These are phyloP conservation scores for Trichoderma asperellum DNA, from an alignment of 2,329 filamentous ascomycete species.

Conservation along the genomic window DNA sequence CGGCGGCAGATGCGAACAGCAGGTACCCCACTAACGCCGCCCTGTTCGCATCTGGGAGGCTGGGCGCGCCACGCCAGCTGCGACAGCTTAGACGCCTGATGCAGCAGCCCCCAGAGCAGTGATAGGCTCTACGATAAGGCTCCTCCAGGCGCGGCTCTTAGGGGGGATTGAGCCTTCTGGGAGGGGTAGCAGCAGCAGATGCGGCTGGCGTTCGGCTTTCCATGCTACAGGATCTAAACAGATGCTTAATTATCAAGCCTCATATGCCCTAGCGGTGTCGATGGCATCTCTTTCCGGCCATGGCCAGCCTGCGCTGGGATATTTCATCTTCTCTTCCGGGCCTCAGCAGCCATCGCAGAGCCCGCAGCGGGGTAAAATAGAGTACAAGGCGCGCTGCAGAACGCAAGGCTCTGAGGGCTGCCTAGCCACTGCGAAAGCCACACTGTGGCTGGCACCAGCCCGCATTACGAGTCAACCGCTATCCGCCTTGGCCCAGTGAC, in stretches of 20 bases:
- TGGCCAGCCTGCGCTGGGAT: not conserved
- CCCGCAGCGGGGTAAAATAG: slow-evolving; percentile 22
- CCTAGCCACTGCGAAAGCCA: slow-evolving; percentile 6
- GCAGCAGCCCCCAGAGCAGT: not conserved
- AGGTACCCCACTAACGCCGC: slow-evolving; percentile 29
- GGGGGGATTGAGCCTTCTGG: not conserved
- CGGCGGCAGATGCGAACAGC: slow-evolving; percentile 18
- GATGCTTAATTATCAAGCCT: not conserved
- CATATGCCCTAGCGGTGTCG: not conserved
- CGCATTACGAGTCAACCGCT: not conserved
- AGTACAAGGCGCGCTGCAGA: not conserved
- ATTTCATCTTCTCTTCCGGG: not conserved
- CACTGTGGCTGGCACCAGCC: slow-evolving; percentile 24
- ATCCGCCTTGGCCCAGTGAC: not conserved
- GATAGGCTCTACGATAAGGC: not conserved
- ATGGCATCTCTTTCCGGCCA: not conserved
- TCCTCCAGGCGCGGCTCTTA: not conserved
- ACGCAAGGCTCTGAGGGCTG: not conserved
- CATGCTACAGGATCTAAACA: not conserved
- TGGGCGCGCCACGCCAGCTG: slow-evolving; percentile 1
- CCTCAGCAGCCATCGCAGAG: slow-evolving; percentile 2
- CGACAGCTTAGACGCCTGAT: slow-evolving; percentile 3
- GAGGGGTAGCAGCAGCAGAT: not conserved
- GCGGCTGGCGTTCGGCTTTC: not conserved
- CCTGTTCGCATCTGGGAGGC: not conserved